These are phyloP conservation scores for Nakazawaea ernobii DNA, from an alignment of 805 yeast genomes.

Conservation along the genomic window DNA sequence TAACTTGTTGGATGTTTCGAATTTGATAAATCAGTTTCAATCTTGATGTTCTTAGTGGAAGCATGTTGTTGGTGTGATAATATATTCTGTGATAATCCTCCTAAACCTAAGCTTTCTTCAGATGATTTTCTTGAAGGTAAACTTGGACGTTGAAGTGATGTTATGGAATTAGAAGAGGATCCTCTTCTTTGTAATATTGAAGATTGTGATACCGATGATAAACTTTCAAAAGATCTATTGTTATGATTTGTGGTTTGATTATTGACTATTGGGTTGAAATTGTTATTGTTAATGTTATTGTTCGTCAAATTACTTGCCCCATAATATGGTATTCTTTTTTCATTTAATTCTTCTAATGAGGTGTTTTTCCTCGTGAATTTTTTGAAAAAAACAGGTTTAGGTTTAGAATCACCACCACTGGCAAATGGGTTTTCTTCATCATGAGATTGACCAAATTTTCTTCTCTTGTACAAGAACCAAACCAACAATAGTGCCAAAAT, in stretches of 20 bases:
- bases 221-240: not conserved
- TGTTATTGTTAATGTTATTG: not conserved
- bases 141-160: slow-evolving; percentile 2
- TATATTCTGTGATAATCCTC: slow-evolving; percentile 5
- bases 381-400: not conserved
- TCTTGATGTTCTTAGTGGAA: not conserved
- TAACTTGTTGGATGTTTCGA: not conserved
- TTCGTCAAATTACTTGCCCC: not conserved
- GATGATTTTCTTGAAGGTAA: slow-evolving; percentile 6
- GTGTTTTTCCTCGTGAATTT: not conserved
- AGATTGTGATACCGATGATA: too few relatives aligned
- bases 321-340: not conserved
- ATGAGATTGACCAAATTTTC: slow-evolving; percentile 24
- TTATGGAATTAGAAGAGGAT: not conserved
- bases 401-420: not conserved
- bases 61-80: not conserved
- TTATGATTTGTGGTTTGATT: not conserved
- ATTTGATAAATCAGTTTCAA: not conserved
- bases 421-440: slow-evolving; percentile 26
- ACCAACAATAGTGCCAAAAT: slow-evolving; percentile 20
- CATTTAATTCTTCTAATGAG: slow-evolving; percentile 5
- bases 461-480: slow-evolving; percentile 28
- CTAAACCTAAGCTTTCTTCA: slow-evolving; percentile 10
- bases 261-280: not conserved
- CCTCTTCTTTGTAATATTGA: not conserved